phyloP scores from a whole-genome alignment of 345 rosid species.

The Boechera divaricarpa region DNA sequence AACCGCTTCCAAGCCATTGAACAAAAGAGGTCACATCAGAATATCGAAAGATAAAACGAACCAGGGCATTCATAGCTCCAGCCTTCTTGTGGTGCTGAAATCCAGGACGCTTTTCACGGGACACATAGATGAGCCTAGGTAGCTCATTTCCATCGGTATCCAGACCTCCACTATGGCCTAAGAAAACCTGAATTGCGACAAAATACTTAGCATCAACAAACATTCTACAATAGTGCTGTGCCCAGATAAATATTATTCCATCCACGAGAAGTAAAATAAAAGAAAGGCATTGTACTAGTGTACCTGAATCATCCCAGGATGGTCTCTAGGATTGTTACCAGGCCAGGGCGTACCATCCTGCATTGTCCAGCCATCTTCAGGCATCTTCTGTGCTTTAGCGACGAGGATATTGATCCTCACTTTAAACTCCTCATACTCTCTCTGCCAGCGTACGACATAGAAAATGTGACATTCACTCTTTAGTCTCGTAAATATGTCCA shows the following conservation, averaged over 20 bases:
- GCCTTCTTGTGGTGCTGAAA: conserved; percentile 99
- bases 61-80: conserved; percentile 99
- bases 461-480: conserved; percentile 7
- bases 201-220: not conserved
- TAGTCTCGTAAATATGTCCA: not conserved
- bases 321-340: conserved; percentile 96
- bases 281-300: not conserved
- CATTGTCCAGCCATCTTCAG: conserved; percentile 99
- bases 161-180: conserved; percentile 95
- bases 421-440: conserved; percentile 98
- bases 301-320: conserved; percentile 98
- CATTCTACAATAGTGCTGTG: not conserved
- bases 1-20: not conserved
- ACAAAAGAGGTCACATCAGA: not conserved
- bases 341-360: conserved; percentile 99
- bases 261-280: not conserved
- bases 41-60: conserved; percentile 46
- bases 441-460: conserved; percentile 49
- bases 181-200: conserved; percentile 65
- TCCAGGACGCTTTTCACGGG: conserved; percentile 99
- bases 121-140: conserved; percentile 97
- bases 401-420: conserved; percentile 96
- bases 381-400: conserved; percentile 95
- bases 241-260: no score
- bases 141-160: conserved; percentile 97